These are phyloP conservation scores for Vanderwaltozyma tropicalis DNA, from an alignment of 805 yeast species.

Conservation along the genomic window DNA sequence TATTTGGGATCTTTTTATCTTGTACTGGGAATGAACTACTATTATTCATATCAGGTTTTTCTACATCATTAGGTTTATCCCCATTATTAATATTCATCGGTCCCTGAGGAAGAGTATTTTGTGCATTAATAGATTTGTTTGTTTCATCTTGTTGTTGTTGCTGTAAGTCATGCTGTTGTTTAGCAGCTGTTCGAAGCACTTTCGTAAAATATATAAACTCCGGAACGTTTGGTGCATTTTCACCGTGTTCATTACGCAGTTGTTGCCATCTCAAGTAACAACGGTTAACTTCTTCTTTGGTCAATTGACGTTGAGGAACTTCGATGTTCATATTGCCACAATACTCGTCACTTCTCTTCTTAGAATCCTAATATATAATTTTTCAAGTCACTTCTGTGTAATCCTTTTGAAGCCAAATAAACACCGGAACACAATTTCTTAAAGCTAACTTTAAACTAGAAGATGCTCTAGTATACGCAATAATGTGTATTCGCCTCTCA, in stretches of 20 bases:
- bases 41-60: no score
- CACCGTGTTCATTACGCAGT: slow-evolving; percentile 27
- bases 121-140: background rate
- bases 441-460: no score
- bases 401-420: no score
- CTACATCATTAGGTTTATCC: no score
- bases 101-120: background rate
- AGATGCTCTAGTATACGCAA: no score
- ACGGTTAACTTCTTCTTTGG: slow-evolving; percentile 29
- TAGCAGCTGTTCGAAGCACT: slow-evolving; percentile 27
- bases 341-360: no score
- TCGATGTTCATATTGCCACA: slow-evolving; percentile 22
- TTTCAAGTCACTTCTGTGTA: no score
- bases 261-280: slow-evolving; percentile 31
- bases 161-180: slow-evolving; percentile 25
- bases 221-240: slow-evolving; percentile 26
- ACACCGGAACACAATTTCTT: no score
- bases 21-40: no score
- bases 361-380: no score
- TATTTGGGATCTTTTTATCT: no score
- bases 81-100: background rate
- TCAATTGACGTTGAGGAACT: slow-evolving; percentile 24
- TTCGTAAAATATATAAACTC: slow-evolving; percentile 29
- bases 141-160: slow-evolving; percentile 10
- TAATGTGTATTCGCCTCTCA: no score